A percentile compares a stretch with the other conserved stretches of the same genome.
Evolutionary conservation across 2,329 filamentous ascomycete species (phyloP).

Genomic region (Sphaerulina musiva): DNA sequence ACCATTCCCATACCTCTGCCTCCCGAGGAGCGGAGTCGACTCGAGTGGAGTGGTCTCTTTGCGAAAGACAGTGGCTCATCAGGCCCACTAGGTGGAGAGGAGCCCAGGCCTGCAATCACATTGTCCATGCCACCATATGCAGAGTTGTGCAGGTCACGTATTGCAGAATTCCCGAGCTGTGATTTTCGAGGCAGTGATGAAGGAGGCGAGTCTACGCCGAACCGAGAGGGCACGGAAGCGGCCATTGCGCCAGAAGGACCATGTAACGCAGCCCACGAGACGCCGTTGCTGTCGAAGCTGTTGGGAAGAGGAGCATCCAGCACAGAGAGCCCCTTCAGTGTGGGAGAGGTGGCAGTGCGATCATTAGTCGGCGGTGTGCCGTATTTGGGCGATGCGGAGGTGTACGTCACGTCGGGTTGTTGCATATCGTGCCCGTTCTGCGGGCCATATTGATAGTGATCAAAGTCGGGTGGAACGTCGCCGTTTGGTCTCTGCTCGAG

Average conservation of each 20-base stretch:
- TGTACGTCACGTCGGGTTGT: conserved; percentile 52
- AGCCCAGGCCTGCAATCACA: conserved; percentile 42
- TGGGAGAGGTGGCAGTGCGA: conserved; percentile 71
- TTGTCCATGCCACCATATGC: conserved; percentile 54
- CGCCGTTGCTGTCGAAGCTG: conserved; percentile 92
- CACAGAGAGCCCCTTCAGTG: conserved; percentile 65
- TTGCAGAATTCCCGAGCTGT: conserved; percentile 34
- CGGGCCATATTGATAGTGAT: conserved; percentile 26
- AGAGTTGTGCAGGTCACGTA: conserved; percentile 57
- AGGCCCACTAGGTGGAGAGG: conserved; percentile 55
- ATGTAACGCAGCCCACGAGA: conserved; percentile 83
- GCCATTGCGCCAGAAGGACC: conserved; percentile 63
- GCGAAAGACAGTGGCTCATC: conserved; percentile 63
- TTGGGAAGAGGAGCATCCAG: conserved; percentile 87
- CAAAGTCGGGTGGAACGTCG: conserved; percentile 24
- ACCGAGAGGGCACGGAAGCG: conserved; percentile 85
- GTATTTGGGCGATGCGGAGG: conserved; percentile 57
- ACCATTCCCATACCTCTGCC: conserved; percentile 52
- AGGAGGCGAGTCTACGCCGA: conserved; percentile 77
- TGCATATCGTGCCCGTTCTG: conserved; percentile 28
- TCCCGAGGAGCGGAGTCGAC: conserved; percentile 51
- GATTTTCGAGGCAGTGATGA: conserved; percentile 54
- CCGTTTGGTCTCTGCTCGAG: conserved; percentile 28
- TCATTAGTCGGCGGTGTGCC: conserved; percentile 77
- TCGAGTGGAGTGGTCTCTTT: conserved; percentile 59